Base-by-base conservation (phyloP, 2,329 filamentous ascomycete species). In the Paraphaeosphaeria minitans region DNA sequence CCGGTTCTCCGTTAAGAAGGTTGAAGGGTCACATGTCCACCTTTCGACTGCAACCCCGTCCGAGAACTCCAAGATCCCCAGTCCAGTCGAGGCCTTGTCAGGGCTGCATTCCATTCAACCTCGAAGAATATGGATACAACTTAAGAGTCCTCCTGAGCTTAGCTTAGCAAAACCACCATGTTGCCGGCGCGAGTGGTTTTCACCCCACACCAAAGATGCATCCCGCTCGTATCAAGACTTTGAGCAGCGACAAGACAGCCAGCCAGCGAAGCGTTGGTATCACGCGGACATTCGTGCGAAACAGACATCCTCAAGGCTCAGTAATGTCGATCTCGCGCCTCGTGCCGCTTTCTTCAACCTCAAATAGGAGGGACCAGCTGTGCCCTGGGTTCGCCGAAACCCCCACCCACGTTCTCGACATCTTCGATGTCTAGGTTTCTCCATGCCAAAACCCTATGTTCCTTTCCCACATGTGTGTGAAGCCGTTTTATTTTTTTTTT, bases 331-430 rank as follows among this genome's bases (percentile, higher is more conserved):
- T 29, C 5, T 37, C 24, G 42, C 55, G 53, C 4, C 14, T 48
- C 14, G 31, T 13, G 7, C 12, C 55, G 24, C 46, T 43, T 14
- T 58, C 31, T n/a, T 49, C 42, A 42, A 53, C 24, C 29, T 53
- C 48, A 37, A 61, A 61, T 13, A 43, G n/a, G n/a, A n/a, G n/a
- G n/a, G n/a, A n/a, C 14, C 48, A 61, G 29, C 12, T 58, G 50
- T 10, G 16, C 41, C 8, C 21, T 39, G 43, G 56, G 29, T 29
- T 48, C 43, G 12, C 59, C 53, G 27, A 53, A 9, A 2, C 54
- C 52, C 56, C 59, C 58, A 3, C 42, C 48, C 13, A 51, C 56
- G 13, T 37, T 43, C n/a, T 53, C 48, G 1, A 59, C 29, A 3
- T 22, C 27, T 24, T 41, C 41, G 19, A 56, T 46, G 16, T 53